These are phyloP conservation scores for Lachancea waltii DNA, from an alignment of 805 yeast genomes.

Conservation along the genomic window DNA sequence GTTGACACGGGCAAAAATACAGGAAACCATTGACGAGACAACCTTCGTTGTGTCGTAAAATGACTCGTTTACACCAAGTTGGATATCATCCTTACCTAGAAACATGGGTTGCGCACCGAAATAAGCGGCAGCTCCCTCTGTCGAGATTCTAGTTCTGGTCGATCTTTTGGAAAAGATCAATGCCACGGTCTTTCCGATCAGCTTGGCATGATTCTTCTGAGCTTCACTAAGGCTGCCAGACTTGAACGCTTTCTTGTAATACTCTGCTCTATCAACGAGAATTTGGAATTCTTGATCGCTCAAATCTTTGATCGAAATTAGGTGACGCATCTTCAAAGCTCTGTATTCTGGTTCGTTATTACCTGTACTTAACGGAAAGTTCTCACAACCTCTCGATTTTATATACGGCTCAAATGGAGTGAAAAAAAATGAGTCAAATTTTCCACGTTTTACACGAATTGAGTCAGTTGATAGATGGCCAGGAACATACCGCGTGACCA, in stretches of 20 bases:
- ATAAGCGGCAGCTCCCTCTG: slow-evolving; percentile 89
- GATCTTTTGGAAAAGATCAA: slow-evolving; percentile 85
- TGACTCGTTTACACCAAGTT: slow-evolving; percentile 91
- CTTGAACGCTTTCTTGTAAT: slow-evolving; percentile 58
- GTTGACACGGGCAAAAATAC: slow-evolving; percentile 93
- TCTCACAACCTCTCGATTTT: background rate
- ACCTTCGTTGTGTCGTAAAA: slow-evolving; percentile 84
- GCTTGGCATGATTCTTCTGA: slow-evolving; percentile 39
- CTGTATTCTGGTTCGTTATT: slow-evolving; percentile 19
- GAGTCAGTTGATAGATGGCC: slow-evolving; percentile 3
- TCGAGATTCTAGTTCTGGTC: slow-evolving; percentile 88
- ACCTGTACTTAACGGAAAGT: slow-evolving; percentile 28
- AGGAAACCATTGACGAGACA: slow-evolving; percentile 92
- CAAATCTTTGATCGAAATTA: slow-evolving; percentile 76
- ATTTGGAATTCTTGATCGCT: slow-evolving; percentile 61
- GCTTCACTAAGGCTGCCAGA: slow-evolving; percentile 38
- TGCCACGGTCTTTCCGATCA: slow-evolving; percentile 78
- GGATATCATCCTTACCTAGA: slow-evolving; percentile 93
- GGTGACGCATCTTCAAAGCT: slow-evolving; percentile 47
- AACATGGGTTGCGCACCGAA: slow-evolving; percentile 97
- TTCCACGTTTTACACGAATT: background rate
- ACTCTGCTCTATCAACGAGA: slow-evolving; percentile 66
- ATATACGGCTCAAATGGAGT: no score
- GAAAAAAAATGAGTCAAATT: background rate
- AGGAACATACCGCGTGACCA: no score